Base-by-base conservation (phyloP, 768 basidiomycete genomes). In the Hygrophorus pudorinus region DNA sequence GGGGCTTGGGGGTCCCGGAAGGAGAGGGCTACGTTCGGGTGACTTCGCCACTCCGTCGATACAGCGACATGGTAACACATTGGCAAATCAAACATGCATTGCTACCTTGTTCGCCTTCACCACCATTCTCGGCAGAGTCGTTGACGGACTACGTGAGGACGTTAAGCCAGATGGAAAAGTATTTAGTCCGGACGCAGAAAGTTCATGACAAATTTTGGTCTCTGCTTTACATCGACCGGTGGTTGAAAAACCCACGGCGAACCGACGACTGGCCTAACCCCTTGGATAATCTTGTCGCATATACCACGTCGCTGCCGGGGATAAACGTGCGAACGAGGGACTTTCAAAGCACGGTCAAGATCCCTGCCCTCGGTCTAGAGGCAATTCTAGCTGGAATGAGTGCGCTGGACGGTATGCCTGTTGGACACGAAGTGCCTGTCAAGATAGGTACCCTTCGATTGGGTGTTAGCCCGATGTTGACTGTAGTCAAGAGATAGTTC, bases 81-180 rank as follows among this genome's bases (percentile, higher is more conserved):
- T 99, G 92, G 90, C 93, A 98, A 59, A 78, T 99, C 62, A 93
- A 96, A 56, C 67, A 80, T 40, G 75, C 74, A 4, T 61, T 98
- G 9, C 63, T 84, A 5, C 60, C 66, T 12, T 50, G 59, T 2
- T 53, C 59, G 4, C 61, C 66, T 32, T 54, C 57, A 1, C 64
- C 70, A 3, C 59, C 69, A 3, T 80, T 85, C 53, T 64, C 65
- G 24, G 38, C 52, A 2, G 61, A 65, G 24, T 72, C 70, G 59
- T 52, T 88, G 54, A 57, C 62, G 53, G 58, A 56, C 9, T 66
- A 75, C 44, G 67, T 61, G 7, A 51, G 60, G 1, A 57, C 71
- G 31, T 54, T 72, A 30, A 58, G 56, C 36, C 51, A 53, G 21
- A 56, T 53, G 35, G 75, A 79, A 43, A 59, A 52, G 29, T 52